Conservation (phyloP, 345 rosid genomes). For the Durio zibethinus region DNA sequence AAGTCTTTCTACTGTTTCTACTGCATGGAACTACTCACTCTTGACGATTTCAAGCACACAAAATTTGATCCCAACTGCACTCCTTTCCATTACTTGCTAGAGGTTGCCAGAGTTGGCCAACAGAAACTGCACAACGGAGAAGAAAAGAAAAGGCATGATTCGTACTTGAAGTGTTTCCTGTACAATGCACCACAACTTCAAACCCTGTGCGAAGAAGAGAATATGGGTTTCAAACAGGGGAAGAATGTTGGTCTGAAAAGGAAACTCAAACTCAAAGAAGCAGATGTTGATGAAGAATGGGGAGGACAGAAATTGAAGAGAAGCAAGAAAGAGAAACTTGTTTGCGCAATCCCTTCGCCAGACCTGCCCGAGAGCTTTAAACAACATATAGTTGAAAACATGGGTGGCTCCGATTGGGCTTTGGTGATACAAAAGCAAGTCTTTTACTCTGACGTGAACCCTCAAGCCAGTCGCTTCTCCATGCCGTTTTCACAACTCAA, state of each 20-base stretch:
- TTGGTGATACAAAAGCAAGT: not conserved
- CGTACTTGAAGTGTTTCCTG: no score
- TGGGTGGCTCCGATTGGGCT: not conserved
- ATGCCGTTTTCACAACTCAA: not conserved
- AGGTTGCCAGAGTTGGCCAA: not conserved
- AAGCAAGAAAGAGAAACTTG: not conserved
- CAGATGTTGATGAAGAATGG: not conserved
- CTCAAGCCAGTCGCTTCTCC: not conserved
- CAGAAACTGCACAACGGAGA: not conserved
- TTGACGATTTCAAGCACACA: not conserved
- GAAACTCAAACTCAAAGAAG: not conserved
- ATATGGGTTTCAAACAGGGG: no score
- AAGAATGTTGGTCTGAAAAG: not conserved
- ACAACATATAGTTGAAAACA: not conserved
- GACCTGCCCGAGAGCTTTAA: not conserved
- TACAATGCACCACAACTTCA: no score
- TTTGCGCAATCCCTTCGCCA: not conserved
- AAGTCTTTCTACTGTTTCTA: no score
- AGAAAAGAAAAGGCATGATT: no score
- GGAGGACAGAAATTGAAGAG: not conserved
- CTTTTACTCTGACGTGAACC: not conserved
- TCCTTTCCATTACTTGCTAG: not conserved
- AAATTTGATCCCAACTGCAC: not conserved
- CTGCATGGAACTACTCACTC: not conserved
- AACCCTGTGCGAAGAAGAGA: no score